Evolutionary conservation across 83 land plant species (phyloP), one percentile per base, ranked within the genome.

Genomic region (Diphasiastrum complanatum): DNA sequence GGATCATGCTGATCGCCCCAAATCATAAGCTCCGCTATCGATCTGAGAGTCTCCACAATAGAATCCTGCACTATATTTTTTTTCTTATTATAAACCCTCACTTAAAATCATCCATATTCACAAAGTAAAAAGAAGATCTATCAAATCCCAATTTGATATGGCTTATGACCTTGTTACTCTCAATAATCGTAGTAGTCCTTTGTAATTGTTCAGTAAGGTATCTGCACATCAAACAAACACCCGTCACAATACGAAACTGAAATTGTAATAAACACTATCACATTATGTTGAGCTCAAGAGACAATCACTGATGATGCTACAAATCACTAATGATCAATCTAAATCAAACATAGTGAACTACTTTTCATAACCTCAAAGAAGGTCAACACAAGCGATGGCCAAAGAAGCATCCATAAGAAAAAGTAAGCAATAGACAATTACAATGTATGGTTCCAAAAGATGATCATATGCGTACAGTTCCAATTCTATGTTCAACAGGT

Each of bases 1-100:
- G 98, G 78, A 68, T 93, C 89, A 68, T 88, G 91, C 60, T 93
- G 99, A 63, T 93, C 99, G 25, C 99, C 99, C 69, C 92, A 93
- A 28, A 86, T 93, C 24, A 93, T 41, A 45, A 88, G 67, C 75
- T 93, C 99, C 23, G 99, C 84, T 67, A 93, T 89, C 47, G 96
- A 85, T 58, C 99, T 83, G 52, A 93, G 59, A 0, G 89, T 89
- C 72, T 93, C 99, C 57, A 93, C 64, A 4, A 93, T 84, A 75
- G 69, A 85, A 64, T 81, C 99, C 99, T 93, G 63, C n/a, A 46
- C 30, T 11, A 40, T 23, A 63, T 19, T 1, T 45, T 19, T 2
- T 43, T 33, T 18, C 45, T 19, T 41, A 27, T 18, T 60, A 2
- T 30, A 47, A 45, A 28, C 18, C 4, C 28, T 65, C 10, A 12